Conservation (phyloP, 805 yeast genomes). For the Komagataella ulmi region DNA sequence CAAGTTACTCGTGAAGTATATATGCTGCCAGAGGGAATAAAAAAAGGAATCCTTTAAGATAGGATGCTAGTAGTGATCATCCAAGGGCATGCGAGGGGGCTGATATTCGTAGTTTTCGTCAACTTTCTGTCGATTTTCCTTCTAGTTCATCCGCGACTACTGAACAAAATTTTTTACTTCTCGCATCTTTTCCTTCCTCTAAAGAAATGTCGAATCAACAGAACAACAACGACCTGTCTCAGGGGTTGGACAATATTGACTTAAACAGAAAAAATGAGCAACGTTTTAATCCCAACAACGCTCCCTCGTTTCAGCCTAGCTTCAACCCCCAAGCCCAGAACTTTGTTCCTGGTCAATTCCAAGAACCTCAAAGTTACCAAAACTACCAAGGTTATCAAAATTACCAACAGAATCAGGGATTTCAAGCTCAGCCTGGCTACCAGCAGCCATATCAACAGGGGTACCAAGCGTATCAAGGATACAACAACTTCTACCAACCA, state of each 20-base stretch:
- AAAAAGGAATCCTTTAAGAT: not conserved
- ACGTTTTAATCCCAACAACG: not conserved
- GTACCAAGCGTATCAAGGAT: slow-evolving; percentile 14
- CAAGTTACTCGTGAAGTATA: not conserved
- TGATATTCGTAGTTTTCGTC: not conserved
- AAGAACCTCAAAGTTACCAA: slow-evolving; percentile 12
- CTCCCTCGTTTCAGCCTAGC: not conserved
- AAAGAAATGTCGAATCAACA: not conserved
- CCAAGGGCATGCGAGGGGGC: not conserved
- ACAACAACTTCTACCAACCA: slow-evolving; percentile 10
- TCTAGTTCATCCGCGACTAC: not conserved
- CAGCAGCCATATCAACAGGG: slow-evolving; percentile 15
- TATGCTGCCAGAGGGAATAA: not conserved
- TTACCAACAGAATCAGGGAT: slow-evolving; percentile 10
- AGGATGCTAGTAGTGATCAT: not conserved
- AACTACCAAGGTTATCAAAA: slow-evolving; percentile 13
- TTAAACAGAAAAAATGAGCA: not conserved
- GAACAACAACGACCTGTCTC: not conserved
- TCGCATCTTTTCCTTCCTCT: not conserved
- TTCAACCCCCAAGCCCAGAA: not conserved
- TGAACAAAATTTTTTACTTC: no score
- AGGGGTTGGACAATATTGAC: not conserved
- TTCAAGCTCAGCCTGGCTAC: slow-evolving; percentile 12
- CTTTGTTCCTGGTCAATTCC: slow-evolving; percentile 8
- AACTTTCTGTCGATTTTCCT: not conserved